Percentiles rank a stretch among this genome's conserved stretches.
phyloP scores from a whole-genome alignment of 2,329 filamentous ascomycete genomes.

The Fusarium xyrophilum region DNA sequence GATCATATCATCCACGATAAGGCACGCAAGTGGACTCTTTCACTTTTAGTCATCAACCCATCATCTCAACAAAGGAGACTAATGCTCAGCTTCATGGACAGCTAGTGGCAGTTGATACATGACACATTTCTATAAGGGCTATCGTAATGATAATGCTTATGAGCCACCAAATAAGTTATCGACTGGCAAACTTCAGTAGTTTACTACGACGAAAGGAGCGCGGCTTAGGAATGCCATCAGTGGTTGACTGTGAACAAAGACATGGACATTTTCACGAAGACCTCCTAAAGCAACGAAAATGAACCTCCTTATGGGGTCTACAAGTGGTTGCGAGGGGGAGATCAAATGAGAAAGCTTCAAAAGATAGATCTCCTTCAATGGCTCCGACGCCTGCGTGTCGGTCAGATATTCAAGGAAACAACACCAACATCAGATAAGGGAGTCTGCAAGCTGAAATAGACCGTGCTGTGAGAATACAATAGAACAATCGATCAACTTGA shows the following conservation, averaged over 20 bases:
- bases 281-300: background rate
- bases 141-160: too few relatives aligned
- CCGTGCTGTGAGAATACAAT: background rate
- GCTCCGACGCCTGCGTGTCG: too few relatives aligned
- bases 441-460: background rate
- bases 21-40: background rate
- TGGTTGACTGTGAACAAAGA: background rate
- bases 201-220: background rate
- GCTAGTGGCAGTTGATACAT: background rate
- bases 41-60: background rate
- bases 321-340: fast-evolving
- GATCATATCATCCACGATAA: background rate
- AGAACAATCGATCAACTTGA: background rate
- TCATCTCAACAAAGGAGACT: background rate
- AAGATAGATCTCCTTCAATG: background rate
- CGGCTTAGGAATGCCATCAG: background rate
- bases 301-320: too few relatives aligned
- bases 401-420: background rate
- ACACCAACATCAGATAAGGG: background rate
- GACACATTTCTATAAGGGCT: too few relatives aligned
- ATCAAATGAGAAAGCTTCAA: background rate
- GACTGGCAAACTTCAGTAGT: background rate
- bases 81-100: background rate
- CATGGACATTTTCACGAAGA: background rate
- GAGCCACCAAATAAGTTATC: background rate